Conservation (phyloP, 805 yeast species). For the Kuraishia capsulata region DNA sequence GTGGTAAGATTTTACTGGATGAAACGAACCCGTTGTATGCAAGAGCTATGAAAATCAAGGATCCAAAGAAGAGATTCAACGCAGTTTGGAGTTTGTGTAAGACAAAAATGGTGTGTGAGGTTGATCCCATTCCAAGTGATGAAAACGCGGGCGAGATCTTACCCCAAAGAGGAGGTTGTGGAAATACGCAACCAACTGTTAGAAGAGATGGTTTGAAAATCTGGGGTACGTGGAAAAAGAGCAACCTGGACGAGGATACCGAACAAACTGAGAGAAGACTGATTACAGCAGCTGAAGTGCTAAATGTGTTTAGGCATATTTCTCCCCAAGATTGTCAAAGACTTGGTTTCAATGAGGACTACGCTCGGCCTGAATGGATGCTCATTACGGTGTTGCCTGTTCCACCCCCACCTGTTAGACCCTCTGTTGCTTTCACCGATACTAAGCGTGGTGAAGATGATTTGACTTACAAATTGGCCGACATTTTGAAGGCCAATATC, state of each 20-base stretch:
- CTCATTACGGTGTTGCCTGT: conserved; percentile 95
- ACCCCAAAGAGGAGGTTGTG: conserved; percentile 86
- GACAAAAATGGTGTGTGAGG: conserved; percentile 91
- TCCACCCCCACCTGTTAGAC: conserved; percentile 99
- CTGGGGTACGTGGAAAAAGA: conserved; percentile 98
- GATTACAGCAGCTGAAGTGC: conserved; percentile 80
- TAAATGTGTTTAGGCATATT: conserved; percentile 87
- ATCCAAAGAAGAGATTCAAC: conserved; percentile 91
- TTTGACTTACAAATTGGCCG: conserved; percentile 94
- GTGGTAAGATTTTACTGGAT: conserved; percentile 89
- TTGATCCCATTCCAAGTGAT: conserved; percentile 65
- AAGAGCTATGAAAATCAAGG: conserved; percentile 80
- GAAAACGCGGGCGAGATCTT: conserved; percentile 34
- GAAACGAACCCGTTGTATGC: conserved; percentile 78
- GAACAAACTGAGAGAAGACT: conserved; percentile 90
- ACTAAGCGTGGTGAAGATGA: conserved; percentile 99
- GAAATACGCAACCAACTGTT: conserved; percentile 90
- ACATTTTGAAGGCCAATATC: conserved; percentile 91
- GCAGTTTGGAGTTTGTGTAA: conserved; percentile 94
- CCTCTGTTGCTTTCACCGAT: conserved; percentile 95
- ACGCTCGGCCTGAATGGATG: conserved; percentile 99
- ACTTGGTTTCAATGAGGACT: conserved; percentile 89
- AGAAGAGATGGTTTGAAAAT: conserved; percentile 93
- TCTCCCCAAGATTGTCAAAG: conserved; percentile 71
- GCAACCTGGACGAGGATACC: conserved; percentile 64